A percentile compares a stretch with the other conserved stretches of the same genome.
phyloP scores from a whole-genome alignment of 1,284 basidiomycete genomes.

The Ganoderma meredithae region DNA sequence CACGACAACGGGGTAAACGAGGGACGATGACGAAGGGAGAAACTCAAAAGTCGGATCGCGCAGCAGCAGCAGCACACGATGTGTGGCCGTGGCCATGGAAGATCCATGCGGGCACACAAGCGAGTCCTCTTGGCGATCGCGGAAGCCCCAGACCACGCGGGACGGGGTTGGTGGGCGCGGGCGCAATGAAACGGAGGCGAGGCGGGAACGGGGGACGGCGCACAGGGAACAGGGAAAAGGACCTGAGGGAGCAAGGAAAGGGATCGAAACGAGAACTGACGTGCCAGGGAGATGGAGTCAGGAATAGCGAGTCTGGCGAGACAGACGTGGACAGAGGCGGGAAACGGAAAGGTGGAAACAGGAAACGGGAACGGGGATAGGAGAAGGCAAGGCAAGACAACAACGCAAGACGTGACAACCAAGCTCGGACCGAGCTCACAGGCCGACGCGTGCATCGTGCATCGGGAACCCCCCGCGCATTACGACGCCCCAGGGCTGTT shows the following conservation, averaged over 20 bases:
- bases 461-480: background rate
- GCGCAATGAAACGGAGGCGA: background rate
- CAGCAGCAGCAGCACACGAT: slow-evolving; percentile 8
- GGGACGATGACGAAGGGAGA: background rate
- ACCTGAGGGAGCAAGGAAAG: background rate
- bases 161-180: background rate
- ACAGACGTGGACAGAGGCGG: background rate
- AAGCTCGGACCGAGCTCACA: background rate
- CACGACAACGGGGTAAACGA: too few relatives aligned
- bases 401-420: background rate
- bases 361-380: background rate
- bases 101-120: background rate
- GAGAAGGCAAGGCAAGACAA: background rate
- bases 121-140: slow-evolving; percentile 9
- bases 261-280: background rate
- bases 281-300: background rate
- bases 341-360: background rate
- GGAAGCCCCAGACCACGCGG: slow-evolving; percentile 1
- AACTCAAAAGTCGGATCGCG: slow-evolving; percentile 6
- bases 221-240: background rate
- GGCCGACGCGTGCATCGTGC: background rate
- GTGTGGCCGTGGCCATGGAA: background rate
- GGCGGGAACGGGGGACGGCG: background rate
- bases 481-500: background rate
- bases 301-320: background rate